Conservation (phyloP, 768 basidiomycete species). For the Boletus sp. region DNA sequence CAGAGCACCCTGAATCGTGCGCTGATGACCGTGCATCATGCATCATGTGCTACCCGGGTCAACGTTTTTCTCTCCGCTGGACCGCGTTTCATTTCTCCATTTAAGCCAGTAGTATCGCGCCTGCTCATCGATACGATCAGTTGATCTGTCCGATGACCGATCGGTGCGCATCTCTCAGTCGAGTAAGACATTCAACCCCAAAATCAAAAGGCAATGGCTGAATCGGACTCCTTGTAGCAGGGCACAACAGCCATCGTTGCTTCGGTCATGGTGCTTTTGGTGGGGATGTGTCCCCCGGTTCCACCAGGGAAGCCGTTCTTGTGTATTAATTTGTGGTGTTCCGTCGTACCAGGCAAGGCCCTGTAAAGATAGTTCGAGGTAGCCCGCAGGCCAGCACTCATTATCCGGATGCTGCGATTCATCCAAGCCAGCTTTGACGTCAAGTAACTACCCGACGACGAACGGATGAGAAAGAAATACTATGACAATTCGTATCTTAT, state of each 20-base stretch:
- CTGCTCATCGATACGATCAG: not conserved
- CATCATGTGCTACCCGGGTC: not conserved
- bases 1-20: not conserved
- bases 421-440: not conserved
- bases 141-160: not conserved
- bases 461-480: not conserved
- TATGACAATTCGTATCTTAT: not conserved
- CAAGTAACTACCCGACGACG: not conserved
- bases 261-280: not conserved
- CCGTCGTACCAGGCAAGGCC: not conserved
- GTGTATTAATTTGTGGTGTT: not conserved
- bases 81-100: not conserved
- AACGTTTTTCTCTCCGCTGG: not conserved
- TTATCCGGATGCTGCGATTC: not conserved
- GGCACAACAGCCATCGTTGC: not conserved
- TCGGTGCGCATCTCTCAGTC: not conserved
- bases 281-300: not conserved
- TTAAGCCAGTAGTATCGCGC: not conserved
- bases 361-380: conserved; percentile 6
- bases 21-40: not conserved
- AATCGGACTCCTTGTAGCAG: not conserved
- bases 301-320: not conserved
- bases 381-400: not conserved
- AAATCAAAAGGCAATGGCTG: not conserved
- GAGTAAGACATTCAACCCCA: not conserved